Evolutionary conservation across 2,329 filamentous ascomycete genomes (phyloP).

Genomic region (Colletotrichum simmondsii): DNA sequence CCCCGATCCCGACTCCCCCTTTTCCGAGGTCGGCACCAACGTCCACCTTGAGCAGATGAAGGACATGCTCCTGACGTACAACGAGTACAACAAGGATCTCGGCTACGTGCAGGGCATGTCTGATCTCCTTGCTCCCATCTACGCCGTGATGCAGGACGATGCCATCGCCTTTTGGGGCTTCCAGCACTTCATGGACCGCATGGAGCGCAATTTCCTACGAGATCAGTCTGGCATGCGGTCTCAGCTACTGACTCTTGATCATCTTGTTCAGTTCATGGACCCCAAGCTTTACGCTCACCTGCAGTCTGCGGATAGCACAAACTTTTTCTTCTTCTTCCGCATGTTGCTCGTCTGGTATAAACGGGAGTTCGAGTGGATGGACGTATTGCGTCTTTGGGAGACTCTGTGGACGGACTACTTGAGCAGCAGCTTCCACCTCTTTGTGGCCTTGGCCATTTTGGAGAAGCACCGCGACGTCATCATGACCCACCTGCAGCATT

Average conservation of each 20-base stretch:
- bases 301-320: slow-evolving; percentile 90
- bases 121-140: slow-evolving; percentile 93
- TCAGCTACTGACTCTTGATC: slow-evolving; percentile 90
- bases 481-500: slow-evolving; percentile 91
- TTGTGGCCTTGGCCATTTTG: slow-evolving; percentile 91
- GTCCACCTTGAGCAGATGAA: slow-evolving; percentile 99
- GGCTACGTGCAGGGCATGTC: slow-evolving; percentile 99
- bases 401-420: slow-evolving; percentile 92
- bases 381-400: slow-evolving; percentile 92
- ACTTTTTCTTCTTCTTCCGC: slow-evolving; percentile 99
- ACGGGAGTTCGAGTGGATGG: slow-evolving; percentile 91
- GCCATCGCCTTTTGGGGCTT: slow-evolving; percentile 98
- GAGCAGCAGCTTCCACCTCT: slow-evolving; percentile 91
- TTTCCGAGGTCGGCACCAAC: slow-evolving; percentile 92
- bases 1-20: slow-evolving; percentile 94
- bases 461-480: slow-evolving; percentile 98
- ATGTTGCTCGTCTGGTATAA: slow-evolving; percentile 99
- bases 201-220: slow-evolving; percentile 96
- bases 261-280: slow-evolving; percentile 96
- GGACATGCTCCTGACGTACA: slow-evolving; percentile 98
- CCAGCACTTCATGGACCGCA: slow-evolving; percentile 94
- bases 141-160: slow-evolving; percentile 97
- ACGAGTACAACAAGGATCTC: slow-evolving; percentile 94
- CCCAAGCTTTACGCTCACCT: slow-evolving; percentile 93
- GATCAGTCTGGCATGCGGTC: slow-evolving; percentile 97